Percentiles rank a stretch among this genome's conserved stretches.
Evolutionary conservation across 2,329 filamentous ascomycete species (phyloP).

Genomic region (Pseudogymnoascus destructans): DNA sequence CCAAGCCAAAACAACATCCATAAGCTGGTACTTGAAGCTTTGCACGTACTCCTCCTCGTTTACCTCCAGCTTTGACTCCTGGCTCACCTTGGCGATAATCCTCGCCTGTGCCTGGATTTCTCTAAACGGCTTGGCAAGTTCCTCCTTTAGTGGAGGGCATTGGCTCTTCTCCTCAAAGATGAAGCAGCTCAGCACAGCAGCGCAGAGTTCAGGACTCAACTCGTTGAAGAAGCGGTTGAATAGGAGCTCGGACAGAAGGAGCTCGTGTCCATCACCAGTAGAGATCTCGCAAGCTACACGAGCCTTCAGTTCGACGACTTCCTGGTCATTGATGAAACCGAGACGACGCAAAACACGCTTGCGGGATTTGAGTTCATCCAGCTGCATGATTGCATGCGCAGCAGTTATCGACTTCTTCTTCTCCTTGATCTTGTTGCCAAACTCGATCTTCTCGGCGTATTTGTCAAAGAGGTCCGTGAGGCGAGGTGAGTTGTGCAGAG

Average conservation of each 20-base stretch:
- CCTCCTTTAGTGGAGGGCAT: conserved; percentile 63
- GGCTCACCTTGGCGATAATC: conserved; percentile 81
- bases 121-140: conserved; percentile 71
- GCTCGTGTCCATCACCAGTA: conserved; percentile 66
- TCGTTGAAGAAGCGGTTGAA: conserved; percentile 99
- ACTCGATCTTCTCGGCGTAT: conserved; percentile 67
- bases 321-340: conserved; percentile 87
- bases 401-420: conserved; percentile 77
- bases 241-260: conserved; percentile 81
- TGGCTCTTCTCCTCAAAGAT: conserved; percentile 96
- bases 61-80: conserved; percentile 86
- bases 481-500: conserved; percentile 78
- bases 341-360: conserved; percentile 90
- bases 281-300: conserved; percentile 97
- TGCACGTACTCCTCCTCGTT: conserved; percentile 90
- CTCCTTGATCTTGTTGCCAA: conserved; percentile 69
- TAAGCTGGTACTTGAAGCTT: conserved; percentile 84
- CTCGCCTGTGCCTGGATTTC: conserved; percentile 81
- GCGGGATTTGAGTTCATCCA: conserved; percentile 90
- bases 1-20: conserved; percentile 94
- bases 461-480: conserved; percentile 76
- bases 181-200: conserved; percentile 79
- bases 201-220: conserved; percentile 73
- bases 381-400: conserved; percentile 77
- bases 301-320: conserved; percentile 93